A percentile compares a stretch with the other conserved stretches of the same genome.
Evolutionary conservation across 106 monocot species (phyloP).

Genomic region (Dioscorea zingiberensis): DNA sequence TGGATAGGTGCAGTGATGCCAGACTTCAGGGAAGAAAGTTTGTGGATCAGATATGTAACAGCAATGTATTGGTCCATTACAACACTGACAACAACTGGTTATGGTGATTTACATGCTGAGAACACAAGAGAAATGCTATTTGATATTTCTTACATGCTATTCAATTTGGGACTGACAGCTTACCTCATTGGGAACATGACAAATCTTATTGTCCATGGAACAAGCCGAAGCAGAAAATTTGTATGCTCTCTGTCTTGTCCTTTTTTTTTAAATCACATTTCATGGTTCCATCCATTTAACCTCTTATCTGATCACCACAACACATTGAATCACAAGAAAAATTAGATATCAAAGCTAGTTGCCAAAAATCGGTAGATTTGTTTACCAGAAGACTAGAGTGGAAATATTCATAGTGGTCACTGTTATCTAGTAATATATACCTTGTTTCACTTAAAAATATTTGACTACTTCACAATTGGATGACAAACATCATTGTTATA

Average conservation of each 20-base stretch:
- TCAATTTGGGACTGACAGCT: slow-evolving; percentile 67
- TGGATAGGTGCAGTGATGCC: slow-evolving; percentile 65
- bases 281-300: not conserved
- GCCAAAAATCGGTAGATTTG: not conserved
- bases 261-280: too few relatives aligned
- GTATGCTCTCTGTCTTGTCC: slow-evolving; percentile 25
- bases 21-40: slow-evolving; percentile 42
- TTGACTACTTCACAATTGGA: too few relatives aligned
- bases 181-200: slow-evolving; percentile 87
- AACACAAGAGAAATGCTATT: slow-evolving; percentile 69
- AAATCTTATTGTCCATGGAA: slow-evolving; percentile 73
- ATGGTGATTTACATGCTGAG: slow-evolving; percentile 77
- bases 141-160: slow-evolving; percentile 68
- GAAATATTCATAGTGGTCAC: too few relatives aligned
- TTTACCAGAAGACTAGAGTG: not conserved
- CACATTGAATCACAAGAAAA: too few relatives aligned
- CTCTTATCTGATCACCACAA: not conserved
- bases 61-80: slow-evolving; percentile 82
- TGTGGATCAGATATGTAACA: slow-evolving; percentile 66
- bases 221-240: slow-evolving; percentile 70
- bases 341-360: not conserved
- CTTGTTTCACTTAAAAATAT: too few relatives aligned
- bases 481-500: too few relatives aligned
- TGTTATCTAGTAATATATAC: too few relatives aligned
- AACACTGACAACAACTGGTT: slow-evolving; percentile 67